Conservation (phyloP, 169 alveolate species). For the Plasmodium gonderi region DNA sequence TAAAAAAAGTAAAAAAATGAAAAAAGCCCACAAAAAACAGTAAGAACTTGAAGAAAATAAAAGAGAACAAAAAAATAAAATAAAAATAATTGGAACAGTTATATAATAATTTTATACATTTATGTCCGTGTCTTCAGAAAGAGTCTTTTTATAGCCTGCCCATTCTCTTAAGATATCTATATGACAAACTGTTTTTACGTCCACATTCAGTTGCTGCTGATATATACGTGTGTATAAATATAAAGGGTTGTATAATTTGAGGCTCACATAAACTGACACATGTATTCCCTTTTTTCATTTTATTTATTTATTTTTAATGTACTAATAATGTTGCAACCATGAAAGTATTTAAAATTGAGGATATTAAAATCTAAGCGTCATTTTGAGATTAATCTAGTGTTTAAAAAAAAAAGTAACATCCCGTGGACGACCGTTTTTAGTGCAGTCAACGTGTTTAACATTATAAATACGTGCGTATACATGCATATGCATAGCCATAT, state of each 20-base stretch:
- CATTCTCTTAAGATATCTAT: neutral
- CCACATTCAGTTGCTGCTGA: neutral
- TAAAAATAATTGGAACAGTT: neutral
- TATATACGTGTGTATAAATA: neutral
- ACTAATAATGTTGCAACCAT: constrained; percentile 18
- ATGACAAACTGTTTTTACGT: constrained; percentile 1
- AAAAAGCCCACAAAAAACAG: too few species aligned
- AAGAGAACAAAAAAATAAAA: too few species aligned
- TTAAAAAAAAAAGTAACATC: constrained; percentile 2
- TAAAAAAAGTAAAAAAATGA: neutral
- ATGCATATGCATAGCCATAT: neutral
- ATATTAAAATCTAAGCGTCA: neutral
- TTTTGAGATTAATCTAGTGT: constrained; percentile 32
- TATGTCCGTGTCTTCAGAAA: neutral
- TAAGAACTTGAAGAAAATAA: too few species aligned
- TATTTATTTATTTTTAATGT: neutral
- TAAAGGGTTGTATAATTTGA: neutral
- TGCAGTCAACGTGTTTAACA: constrained; percentile 17
- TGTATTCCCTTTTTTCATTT: constrained; percentile 1
- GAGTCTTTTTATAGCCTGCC: neutral
- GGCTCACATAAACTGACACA: neutral
- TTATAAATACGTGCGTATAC: neutral
- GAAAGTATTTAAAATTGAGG: constrained; percentile 23
- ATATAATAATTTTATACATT: neutral
- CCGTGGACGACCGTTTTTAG: constrained; percentile 39